Evolutionary conservation across 2,329 filamentous ascomycete genomes (phyloP).

Genomic region (Diaporthe vexans): DNA sequence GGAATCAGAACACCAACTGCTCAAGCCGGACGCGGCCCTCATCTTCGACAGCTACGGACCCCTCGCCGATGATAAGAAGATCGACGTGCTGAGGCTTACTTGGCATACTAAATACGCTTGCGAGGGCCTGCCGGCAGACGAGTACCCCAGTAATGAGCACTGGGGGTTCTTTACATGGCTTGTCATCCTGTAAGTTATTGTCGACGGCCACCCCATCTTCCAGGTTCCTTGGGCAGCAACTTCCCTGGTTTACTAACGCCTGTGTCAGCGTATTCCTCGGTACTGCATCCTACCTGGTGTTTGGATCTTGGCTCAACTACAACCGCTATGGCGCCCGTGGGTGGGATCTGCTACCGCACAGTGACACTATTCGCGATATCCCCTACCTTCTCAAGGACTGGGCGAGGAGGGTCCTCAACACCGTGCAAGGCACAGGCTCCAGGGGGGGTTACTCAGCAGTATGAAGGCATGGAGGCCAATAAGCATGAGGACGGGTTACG

Average conservation of each 20-base stretch:
- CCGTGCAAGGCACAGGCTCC: conserved; percentile 85
- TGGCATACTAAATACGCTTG: conserved; percentile 94
- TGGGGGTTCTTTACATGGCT: conserved; percentile 99
- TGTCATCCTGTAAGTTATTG: conserved; percentile 81
- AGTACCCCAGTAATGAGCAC: conserved; percentile 59
- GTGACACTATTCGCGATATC: conserved; percentile 90
- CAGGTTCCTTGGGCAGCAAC: not conserved
- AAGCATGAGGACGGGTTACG: not conserved
- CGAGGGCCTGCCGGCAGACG: conserved; percentile 62
- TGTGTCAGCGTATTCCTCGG: conserved; percentile 82
- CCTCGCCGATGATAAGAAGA: conserved; percentile 67
- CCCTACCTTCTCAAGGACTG: conserved; percentile 95
- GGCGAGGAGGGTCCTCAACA: conserved; percentile 82
- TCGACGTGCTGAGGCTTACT: conserved; percentile 78
- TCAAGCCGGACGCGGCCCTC: conserved; percentile 73
- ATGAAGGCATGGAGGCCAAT: conserved; percentile 52
- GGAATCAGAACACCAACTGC: conserved; percentile 64
- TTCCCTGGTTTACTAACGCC: conserved; percentile 41
- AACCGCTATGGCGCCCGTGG: conserved; percentile 95
- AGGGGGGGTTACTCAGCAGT: conserved; percentile 97
- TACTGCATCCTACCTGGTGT: conserved; percentile 92
- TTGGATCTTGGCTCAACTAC: conserved; percentile 99
- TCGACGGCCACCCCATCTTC: not conserved
- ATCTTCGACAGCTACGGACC: conserved; percentile 81
- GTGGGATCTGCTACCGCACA: conserved; percentile 94